Evolutionary conservation across 2,329 filamentous ascomycete species (phyloP), one percentile per base, ranked within the genome.

Genomic region (Nemania sp.): DNA sequence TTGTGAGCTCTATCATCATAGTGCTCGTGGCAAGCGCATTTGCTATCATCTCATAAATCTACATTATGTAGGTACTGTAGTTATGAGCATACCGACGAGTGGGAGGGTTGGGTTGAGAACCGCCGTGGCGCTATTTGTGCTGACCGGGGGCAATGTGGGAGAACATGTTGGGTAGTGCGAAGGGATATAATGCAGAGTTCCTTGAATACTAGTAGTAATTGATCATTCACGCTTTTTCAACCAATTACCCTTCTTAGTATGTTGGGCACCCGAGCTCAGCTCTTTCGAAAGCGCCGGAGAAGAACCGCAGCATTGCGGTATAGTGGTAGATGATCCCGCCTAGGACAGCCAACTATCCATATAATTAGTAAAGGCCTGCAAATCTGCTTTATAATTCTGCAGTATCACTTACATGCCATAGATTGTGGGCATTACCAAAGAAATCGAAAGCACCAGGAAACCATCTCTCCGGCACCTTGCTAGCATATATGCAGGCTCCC

Each of bases 241-340:
- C 47, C 21, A 47, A 9, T 46, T 35, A 6, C 13, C 20, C 43
- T 60, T 45, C n/a, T 77, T 68, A 86, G 66, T 83, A 85, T 1
- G 78, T 73, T 18, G 83, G 80, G 70, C 84, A 87, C n/a, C 82
- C 83, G 48, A 77, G 81, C 72, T 87, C 74, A 2, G 89, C 90
- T 61, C 89, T 83, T 66, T 81, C 77, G 76, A 94, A 94, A 11
- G 91, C 91, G 42, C 83, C 84, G 4, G 89, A 83, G 72, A 99
- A 99, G 76, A 99, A 95, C 57, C 92, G 86, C 76, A 97, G 91
- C 94, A 99, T 97, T 17, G 95, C 95, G 20, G 85, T 83, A 77
- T 98, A 99, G 76, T 99, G 95, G 75, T 97, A 98, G n/a, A 98
- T 77, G 59, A 99, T 99, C 11, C 95, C 95, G 15, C 93, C 92